A percentile compares a stretch with the other conserved stretches of the same genome.
These are phyloP conservation scores for Rhizopus stolonifer DNA, from an alignment of 371 early-diverging fungal species.

Conservation along the genomic window DNA sequence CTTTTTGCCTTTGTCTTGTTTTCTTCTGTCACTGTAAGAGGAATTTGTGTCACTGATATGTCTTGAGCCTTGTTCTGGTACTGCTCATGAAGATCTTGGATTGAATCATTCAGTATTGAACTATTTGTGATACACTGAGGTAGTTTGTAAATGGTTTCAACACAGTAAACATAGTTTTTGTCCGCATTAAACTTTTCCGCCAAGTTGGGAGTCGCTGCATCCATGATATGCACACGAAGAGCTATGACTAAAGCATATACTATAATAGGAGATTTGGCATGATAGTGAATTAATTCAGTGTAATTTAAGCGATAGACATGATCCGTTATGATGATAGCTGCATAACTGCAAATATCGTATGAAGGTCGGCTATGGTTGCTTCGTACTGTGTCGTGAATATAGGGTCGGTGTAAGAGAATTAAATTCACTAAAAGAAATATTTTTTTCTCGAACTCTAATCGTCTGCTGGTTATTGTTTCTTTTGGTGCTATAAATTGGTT, in stretches of 20 bases:
- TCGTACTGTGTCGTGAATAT: conserved; percentile 28
- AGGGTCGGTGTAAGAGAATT: conserved; percentile 45
- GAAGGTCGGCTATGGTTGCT: conserved; percentile 26
- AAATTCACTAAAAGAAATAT: conserved; percentile 28
- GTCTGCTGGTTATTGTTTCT: conserved; percentile 5
- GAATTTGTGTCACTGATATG: neutral
- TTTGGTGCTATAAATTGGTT: neutral
- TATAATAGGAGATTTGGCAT: conserved; percentile 36
- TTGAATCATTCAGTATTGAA: conserved; percentile 11
- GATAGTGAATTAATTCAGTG: conserved; percentile 28
- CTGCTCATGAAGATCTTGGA: conserved; percentile 13
- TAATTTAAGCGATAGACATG: conserved; percentile 15
- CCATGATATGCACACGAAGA: conserved; percentile 41
- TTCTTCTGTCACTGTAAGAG: neutral
- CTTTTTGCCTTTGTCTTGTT: neutral
- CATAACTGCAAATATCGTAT: conserved; percentile 36
- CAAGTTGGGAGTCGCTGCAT: conserved; percentile 26
- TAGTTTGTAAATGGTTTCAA: conserved; percentile 11
- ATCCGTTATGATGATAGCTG: conserved; percentile 44
- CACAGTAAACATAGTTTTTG: conserved; percentile 25
- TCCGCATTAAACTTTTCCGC: conserved; percentile 19
- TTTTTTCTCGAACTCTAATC: conserved; percentile 17
- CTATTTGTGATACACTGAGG: conserved; percentile 8
- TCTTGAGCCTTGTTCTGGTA: neutral
- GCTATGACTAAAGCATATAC: conserved; percentile 42